Evolutionary conservation across 75 land plant genomes (phyloP), one percentile per base, ranked within the genome.

Genomic region (Sequoiadendron giganteum): DNA sequence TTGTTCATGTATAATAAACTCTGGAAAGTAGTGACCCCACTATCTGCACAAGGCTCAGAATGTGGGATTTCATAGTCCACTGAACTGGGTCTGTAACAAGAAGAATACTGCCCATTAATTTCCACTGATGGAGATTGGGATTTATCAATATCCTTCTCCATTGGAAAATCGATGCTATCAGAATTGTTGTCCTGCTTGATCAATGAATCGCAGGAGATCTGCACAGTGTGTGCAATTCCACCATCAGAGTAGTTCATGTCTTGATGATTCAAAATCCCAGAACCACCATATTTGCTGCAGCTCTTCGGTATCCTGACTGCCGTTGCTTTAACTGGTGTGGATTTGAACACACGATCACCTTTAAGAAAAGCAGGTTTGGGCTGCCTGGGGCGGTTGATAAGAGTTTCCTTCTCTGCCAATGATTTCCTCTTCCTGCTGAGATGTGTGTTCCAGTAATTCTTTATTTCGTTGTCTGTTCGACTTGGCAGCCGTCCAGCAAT

Each of bases 401-500:
- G 38, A 77, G 40, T 5, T 77, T 15, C 42, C 79, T 77, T 34
- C 19, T 34, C 39, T 77, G 15, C 42, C 16, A 38, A 21, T 34
- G 3, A 14, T 14, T 52, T 28, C 28, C 25, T 5, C 40, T 77
- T 77, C 40, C 38, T 77, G 1, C 39, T 34, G 19, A 77, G 42
- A 77, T 77, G 79, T 1, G 5, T 34, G 79, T 77, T 38, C 79
- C 79, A 77, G 79, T 13, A 34, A 38, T 77, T 77, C 79, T 77
- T 77, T 32, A 77, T 77, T 34, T 77, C 79, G 39, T 77, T 77
- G 39, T 77, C 79, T 34, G 79, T 77, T 38, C 79, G 79, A 34
- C 79, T 34, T 10, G 79, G 79, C 1, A 77, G 38, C 16, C 79
- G 15, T 34, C 79, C 79, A 10, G 79, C 79, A 34, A 77, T 77